A percentile compares a stretch with the other conserved stretches of the same genome.
These are phyloP conservation scores for Blastocystis sp. DNA, from an alignment of 352 stramenopile genomes.

Conservation along the genomic window DNA sequence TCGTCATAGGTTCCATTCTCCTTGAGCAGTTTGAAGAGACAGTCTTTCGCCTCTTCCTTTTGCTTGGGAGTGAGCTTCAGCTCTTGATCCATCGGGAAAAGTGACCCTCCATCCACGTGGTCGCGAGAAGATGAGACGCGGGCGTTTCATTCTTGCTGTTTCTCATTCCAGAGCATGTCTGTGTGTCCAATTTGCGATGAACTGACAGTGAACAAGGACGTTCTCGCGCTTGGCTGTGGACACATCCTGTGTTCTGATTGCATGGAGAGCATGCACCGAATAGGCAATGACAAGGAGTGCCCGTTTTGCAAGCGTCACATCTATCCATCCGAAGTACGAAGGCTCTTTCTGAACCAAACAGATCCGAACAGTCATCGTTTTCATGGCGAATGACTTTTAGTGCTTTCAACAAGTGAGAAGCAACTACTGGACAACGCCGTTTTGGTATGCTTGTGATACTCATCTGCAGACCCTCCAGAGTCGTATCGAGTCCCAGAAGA, in stretches of 20 bases:
- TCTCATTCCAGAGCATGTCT: slow-evolving; percentile 25
- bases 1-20: slow-evolving; percentile 43
- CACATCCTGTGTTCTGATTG: slow-evolving; percentile 44
- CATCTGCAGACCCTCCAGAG: not conserved
- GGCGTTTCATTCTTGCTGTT: not conserved
- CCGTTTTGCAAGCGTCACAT: slow-evolving; percentile 49
- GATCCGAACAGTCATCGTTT: not conserved
- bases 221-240: slow-evolving; percentile 41
- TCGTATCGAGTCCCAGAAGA: slow-evolving; percentile 12
- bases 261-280: not conserved
- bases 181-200: slow-evolving; percentile 56
- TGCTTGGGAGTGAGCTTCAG: not conserved
- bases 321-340: slow-evolving; percentile 24
- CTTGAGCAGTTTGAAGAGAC: slow-evolving; percentile 14
- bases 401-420: not conserved
- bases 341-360: slow-evolving; percentile 12
- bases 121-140: not conserved
- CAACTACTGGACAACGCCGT: not conserved
- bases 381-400: not conserved
- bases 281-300: not conserved
- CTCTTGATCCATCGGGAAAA: not conserved
- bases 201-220: not conserved
- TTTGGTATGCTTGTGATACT: not conserved
- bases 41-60: slow-evolving; percentile 35
- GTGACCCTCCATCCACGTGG: not conserved